Base-by-base conservation (phyloP, 805 yeast species). In the Suhomyces sp. region DNA sequence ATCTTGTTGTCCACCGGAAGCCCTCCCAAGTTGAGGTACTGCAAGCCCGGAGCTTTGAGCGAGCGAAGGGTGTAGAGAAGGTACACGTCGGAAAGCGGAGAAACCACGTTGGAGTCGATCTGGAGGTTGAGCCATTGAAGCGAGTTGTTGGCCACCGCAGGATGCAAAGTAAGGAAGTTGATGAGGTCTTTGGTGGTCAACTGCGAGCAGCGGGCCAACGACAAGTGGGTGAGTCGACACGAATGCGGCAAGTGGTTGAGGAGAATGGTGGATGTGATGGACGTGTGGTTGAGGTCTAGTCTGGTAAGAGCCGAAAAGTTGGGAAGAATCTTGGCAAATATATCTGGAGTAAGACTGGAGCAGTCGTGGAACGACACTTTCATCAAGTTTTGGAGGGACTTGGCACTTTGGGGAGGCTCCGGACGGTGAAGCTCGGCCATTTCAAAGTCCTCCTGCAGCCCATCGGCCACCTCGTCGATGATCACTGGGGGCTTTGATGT, bases 351-450 rank as follows among this genome's bases (percentile, higher is more conserved):
- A 38, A 91, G 73, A 57, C 88, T 90, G 2, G 94, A 85, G 67
- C 97, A 92, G 63, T 90, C 97, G 69, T 91, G 96, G 63, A 92
- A 82, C 0, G 96, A 89, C 9, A 92, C 61, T 54, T 81, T 75
- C 60, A 79, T 67, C 19, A 68, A 50, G 26, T 61, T 59, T 17
- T 24, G 44, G 42, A 59, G 55, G 6, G 52, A 23, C 13, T 53
- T 51, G 8, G 6, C 7, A 12, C 12, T n/a, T n/a, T 22, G 4
- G 36, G 45, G 42, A 46, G 47, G 44, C 5, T n/a, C 47, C 19
- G 13, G 50, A 48, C 10, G n/a, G 12, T 35, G 23, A 6, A 47
- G 27, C 3, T 47, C 49, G 1, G 35, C 49, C 49, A 47, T 47
- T 36, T 47, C 49, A 24, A 47, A 46, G 24, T 46, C 49, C 3